Evolutionary conservation across 805 yeast species (phyloP).

Genomic region (Barnettozyma wickerhamii): DNA sequence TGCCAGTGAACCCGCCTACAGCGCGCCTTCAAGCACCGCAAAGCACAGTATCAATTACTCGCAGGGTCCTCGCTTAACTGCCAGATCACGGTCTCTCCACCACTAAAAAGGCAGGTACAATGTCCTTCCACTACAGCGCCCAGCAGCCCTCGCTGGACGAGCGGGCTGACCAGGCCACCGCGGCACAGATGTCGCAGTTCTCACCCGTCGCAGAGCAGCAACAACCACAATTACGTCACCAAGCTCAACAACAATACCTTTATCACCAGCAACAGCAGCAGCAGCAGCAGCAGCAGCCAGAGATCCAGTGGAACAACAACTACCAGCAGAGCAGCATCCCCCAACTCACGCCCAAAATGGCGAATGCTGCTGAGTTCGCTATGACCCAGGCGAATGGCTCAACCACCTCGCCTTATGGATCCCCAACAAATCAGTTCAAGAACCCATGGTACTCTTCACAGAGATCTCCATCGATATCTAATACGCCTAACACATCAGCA

Average conservation of each 20-base stretch:
- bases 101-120: slow-evolving; percentile 2
- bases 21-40: too few relatives aligned
- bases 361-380: slow-evolving; percentile 9
- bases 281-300: slow-evolving; percentile 8
- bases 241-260: slow-evolving; percentile 5
- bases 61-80: too few relatives aligned
- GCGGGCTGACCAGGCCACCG: slow-evolving; percentile 1
- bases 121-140: slow-evolving; percentile 23
- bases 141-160: slow-evolving; percentile 23
- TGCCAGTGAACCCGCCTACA: too few relatives aligned
- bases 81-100: too few relatives aligned
- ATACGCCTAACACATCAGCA: slow-evolving; percentile 5
- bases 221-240: slow-evolving; percentile 3
- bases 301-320: slow-evolving; percentile 22
- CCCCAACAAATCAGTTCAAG: slow-evolving; percentile 26
- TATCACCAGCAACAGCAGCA: slow-evolving; percentile 4
- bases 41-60: too few relatives aligned
- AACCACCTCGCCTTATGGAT: slow-evolving; percentile 22
- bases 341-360: slow-evolving; percentile 18
- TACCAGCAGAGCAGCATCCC: slow-evolving; percentile 19
- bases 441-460: slow-evolving; percentile 24
- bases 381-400: neutral
- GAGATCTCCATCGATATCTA: slow-evolving; percentile 13
- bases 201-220: slow-evolving; percentile 4
- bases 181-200: slow-evolving; percentile 7